A percentile compares a stretch with the other conserved stretches of the same genome.
phyloP scores from a whole-genome alignment of 139 green algal species.

The Coccomyxa sp. region DNA sequence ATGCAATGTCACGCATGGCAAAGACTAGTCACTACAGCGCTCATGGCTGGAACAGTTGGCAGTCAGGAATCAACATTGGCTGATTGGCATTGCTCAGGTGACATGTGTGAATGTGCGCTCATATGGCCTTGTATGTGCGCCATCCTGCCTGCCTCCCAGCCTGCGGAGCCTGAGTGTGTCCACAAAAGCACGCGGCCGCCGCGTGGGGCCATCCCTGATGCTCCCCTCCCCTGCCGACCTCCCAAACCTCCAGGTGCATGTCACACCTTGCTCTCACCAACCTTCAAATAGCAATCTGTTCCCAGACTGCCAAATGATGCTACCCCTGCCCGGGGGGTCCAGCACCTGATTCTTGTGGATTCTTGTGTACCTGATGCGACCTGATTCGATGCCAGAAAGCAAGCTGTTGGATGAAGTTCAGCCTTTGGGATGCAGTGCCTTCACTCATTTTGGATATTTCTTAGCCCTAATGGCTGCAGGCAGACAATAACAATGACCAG shows the following conservation, averaged over 20 bases:
- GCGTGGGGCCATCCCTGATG: background rate
- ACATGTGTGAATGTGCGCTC: background rate
- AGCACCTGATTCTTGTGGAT: background rate
- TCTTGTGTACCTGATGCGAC: background rate
- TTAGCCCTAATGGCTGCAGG: too few relatives aligned
- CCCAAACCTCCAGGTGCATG: background rate
- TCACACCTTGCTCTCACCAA: too few relatives aligned
- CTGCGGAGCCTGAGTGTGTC: background rate
- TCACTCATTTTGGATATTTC: too few relatives aligned
- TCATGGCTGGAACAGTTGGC: too few relatives aligned
- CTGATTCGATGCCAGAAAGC: background rate
- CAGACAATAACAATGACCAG: too few relatives aligned
- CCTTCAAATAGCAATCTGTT: background rate
- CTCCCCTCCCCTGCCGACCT: background rate
- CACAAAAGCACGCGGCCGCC: background rate
- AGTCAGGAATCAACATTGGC: too few relatives aligned
- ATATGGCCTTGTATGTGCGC: background rate
- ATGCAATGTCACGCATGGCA: too few relatives aligned
- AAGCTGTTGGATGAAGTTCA: background rate
- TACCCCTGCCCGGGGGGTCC: background rate
- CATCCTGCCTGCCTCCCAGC: background rate
- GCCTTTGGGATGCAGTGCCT: too few relatives aligned
- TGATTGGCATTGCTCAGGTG: background rate
- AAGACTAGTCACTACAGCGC: too few relatives aligned
- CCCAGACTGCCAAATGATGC: background rate